phyloP scores from a whole-genome alignment of 805 yeast genomes.

The Kodamaea kaohsiungensis region DNA sequence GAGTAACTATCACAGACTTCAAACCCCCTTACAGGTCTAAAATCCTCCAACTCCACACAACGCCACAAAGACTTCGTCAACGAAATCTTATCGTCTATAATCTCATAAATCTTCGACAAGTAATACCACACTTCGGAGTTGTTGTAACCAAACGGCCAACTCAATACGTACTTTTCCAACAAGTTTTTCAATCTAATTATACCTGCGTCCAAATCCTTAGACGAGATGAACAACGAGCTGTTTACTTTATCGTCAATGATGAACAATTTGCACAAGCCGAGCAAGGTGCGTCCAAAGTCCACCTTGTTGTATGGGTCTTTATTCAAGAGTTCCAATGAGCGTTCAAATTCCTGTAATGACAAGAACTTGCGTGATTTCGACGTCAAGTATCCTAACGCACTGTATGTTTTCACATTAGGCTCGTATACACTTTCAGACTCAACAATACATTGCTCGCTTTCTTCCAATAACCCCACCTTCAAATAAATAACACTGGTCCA shows the following conservation, averaged over 20 bases:
- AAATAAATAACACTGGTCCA: slow-evolving; percentile 68
- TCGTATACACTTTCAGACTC: slow-evolving; percentile 62
- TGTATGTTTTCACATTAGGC: slow-evolving; percentile 49
- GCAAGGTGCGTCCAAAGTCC: slow-evolving; percentile 50
- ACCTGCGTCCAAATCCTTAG: slow-evolving; percentile 60
- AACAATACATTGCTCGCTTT: slow-evolving; percentile 68
- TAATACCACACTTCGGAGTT: slow-evolving; percentile 68
- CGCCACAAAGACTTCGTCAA: slow-evolving; percentile 57
- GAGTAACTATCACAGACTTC: slow-evolving; percentile 29
- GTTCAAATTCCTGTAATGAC: slow-evolving; percentile 67
- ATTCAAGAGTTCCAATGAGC: slow-evolving; percentile 49
- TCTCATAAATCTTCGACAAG: slow-evolving; percentile 63
- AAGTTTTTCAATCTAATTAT: slow-evolving; percentile 53
- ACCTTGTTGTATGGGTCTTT: slow-evolving; percentile 23
- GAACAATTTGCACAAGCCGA: slow-evolving; percentile 56
- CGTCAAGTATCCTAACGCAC: slow-evolving; percentile 50
- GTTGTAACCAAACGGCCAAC: slow-evolving; percentile 44
- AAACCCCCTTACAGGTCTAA: slow-evolving; percentile 53
- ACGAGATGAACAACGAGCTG: slow-evolving; percentile 49
- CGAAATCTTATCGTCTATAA: slow-evolving; percentile 49
- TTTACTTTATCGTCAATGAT: slow-evolving; percentile 39
- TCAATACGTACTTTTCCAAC: slow-evolving; percentile 37
- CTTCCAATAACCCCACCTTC: slow-evolving; percentile 52
- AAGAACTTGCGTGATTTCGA: slow-evolving; percentile 42
- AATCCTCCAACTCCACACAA: slow-evolving; percentile 64